Evolutionary conservation across 2,329 filamentous ascomycete species (phyloP).

Genomic region (Stagonosporopsis rhizophila): DNA sequence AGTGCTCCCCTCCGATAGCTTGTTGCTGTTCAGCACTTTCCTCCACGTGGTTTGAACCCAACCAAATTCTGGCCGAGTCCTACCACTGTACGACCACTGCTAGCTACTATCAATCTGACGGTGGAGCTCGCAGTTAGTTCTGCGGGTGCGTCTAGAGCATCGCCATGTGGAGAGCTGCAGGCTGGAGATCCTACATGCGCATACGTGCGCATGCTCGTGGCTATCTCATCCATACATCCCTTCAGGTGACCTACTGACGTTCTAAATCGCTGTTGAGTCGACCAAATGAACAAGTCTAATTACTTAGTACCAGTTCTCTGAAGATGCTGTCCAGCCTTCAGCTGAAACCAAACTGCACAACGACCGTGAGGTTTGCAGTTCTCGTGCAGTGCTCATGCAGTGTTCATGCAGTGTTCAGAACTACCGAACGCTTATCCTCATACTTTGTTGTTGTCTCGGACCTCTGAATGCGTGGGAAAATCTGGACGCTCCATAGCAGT

Average conservation of each 20-base stretch:
- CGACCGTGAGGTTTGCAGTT: neutral
- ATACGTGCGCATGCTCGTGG: neutral
- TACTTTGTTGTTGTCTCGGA: neutral
- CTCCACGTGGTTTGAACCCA: neutral
- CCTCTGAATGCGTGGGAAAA: neutral
- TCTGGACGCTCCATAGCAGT: neutral
- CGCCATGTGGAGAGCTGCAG: neutral
- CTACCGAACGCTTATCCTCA: neutral
- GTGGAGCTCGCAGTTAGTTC: neutral
- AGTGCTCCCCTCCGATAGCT: neutral
- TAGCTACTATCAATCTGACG: neutral
- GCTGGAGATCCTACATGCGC: neutral
- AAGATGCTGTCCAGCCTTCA: neutral
- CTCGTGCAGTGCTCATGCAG: no score
- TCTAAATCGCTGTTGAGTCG: neutral
- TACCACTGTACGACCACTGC: neutral
- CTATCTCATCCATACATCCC: neutral
- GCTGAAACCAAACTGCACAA: neutral
- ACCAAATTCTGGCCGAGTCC: neutral
- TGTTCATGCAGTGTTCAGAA: neutral
- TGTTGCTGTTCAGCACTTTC: neutral
- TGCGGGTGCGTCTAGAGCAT: neutral
- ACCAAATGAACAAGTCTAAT: neutral
- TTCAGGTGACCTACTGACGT: neutral
- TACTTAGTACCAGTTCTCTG: neutral